Evolutionary conservation across 2,329 filamentous ascomycete genomes (phyloP).

Genomic region (Clathrospora elynae): DNA sequence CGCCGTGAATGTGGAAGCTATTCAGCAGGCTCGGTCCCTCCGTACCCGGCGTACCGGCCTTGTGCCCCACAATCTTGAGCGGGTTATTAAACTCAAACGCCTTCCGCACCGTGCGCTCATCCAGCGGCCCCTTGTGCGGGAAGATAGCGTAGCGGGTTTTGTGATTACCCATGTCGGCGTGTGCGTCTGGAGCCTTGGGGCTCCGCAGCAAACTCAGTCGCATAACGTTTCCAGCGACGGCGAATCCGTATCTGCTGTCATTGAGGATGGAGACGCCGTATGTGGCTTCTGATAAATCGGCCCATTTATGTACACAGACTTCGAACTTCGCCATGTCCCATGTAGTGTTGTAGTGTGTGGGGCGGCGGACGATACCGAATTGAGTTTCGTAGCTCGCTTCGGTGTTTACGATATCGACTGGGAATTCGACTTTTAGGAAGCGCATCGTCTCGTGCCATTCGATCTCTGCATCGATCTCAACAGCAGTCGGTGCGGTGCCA

Average conservation of each 20-base stretch:
- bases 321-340: conserved; percentile 99
- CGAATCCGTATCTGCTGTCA: conserved; percentile 95
- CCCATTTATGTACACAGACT: conserved; percentile 94
- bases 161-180: conserved; percentile 92
- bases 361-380: conserved; percentile 83
- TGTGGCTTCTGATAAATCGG: conserved; percentile 83
- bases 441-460: conserved; percentile 98
- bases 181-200: conserved; percentile 88
- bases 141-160: conserved; percentile 88
- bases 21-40: conserved; percentile 45
- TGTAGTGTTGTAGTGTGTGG: conserved; percentile 96
- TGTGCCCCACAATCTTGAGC: conserved; percentile 59
- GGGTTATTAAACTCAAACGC: conserved; percentile 92
- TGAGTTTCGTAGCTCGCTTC: conserved; percentile 96
- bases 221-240: conserved; percentile 87
- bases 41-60: conserved; percentile 39
- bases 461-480: conserved; percentile 84
- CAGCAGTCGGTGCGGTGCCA: conserved; percentile 67
- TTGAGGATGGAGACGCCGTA: conserved; percentile 94
- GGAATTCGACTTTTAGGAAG: conserved; percentile 98
- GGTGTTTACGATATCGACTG: conserved; percentile 85
- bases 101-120: conserved; percentile 75
- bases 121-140: conserved; percentile 76
- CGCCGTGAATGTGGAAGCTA: conserved; percentile 70
- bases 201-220: conserved; percentile 82